A percentile compares a stretch with the other conserved stretches of the same genome.
These are phyloP conservation scores for Sequoiadendron giganteum DNA, from an alignment of 75 land plant species.

Conservation along the genomic window DNA sequence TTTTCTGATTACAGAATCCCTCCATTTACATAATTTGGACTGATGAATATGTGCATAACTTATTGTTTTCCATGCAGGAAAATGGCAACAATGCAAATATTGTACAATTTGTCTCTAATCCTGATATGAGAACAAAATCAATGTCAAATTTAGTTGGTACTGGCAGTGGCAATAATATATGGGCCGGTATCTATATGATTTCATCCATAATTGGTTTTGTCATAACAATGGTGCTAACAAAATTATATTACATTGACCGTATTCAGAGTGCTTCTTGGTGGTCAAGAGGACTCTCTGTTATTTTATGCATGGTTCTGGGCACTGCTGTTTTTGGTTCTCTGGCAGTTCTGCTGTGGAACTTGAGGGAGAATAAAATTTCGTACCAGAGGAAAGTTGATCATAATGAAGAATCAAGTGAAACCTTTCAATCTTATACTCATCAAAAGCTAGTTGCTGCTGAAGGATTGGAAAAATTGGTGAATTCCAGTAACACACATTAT, in stretches of 20 bases:
- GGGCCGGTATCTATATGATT: conserved; percentile 45
- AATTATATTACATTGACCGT: conserved; percentile 39
- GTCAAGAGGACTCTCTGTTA: conserved; percentile 51
- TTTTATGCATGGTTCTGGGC: conserved; percentile 45
- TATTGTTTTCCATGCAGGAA: conserved; percentile 36
- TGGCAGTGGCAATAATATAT: conserved; percentile 48
- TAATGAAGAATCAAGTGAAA: conserved; percentile 1
- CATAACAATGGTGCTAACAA: conserved; percentile 25
- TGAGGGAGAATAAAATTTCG: conserved; percentile 34
- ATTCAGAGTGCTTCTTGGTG: conserved; percentile 35
- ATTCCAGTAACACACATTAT: conserved; percentile 38
- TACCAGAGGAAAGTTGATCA: neutral
- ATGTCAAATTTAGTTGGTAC: conserved; percentile 74
- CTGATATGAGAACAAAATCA: conserved; percentile 15
- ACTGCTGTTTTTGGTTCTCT: conserved; percentile 48
- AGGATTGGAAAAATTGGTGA: conserved; percentile 26
- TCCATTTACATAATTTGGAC: conserved; percentile 6
- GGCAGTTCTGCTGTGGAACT: conserved; percentile 51
- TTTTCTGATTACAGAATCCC: conserved; percentile 16
- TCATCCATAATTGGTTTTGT: conserved; percentile 51
- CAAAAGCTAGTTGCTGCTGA: conserved; percentile 18
- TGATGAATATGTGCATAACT: conserved; percentile 21
- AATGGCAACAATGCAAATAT: conserved; percentile 19
- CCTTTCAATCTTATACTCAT: neutral
- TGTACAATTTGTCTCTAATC: conserved; percentile 10